Evolutionary conservation across 139 green algal species (phyloP).

Genomic region (Auxenochlorella pyrenoidosa): DNA sequence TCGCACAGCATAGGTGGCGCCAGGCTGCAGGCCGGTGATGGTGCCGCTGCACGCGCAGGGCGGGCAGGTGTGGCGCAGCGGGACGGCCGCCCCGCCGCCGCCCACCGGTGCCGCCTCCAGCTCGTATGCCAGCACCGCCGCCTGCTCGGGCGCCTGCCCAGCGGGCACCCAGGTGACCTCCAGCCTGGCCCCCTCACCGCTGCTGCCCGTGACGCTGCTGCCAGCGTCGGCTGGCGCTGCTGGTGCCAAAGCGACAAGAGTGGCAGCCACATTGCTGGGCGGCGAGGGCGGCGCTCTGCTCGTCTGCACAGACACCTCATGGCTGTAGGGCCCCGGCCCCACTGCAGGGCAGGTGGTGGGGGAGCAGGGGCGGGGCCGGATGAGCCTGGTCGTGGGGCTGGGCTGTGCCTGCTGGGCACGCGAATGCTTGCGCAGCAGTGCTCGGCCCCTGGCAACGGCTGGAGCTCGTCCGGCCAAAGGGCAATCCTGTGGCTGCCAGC

Average conservation of each 20-base stretch:
- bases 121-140: constrained; percentile 54
- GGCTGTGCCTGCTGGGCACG: too few relatives aligned
- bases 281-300: constrained; percentile 41
- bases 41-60: not conserved
- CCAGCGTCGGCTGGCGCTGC: not conserved
- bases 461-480: too few relatives aligned
- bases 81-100: not conserved
- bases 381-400: not conserved
- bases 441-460: too few relatives aligned
- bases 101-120: constrained; percentile 36
- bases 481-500: too few relatives aligned
- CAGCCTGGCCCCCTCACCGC: not conserved
- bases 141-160: not conserved
- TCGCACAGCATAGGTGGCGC: constrained; percentile 39
- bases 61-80: constrained; percentile 25
- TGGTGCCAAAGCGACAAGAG: not conserved
- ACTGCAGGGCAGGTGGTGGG: constrained; percentile 5
- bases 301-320: constrained; percentile 28
- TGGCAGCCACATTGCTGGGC: constrained; percentile 11
- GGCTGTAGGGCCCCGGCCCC: constrained; percentile 50
- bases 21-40: constrained; percentile 44
- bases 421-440: not conserved
- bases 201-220: not conserved
- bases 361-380: not conserved
- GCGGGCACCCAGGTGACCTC: constrained; percentile 47